Evolutionary conservation across 2,329 filamentous ascomycete genomes (phyloP), one percentile per base, ranked within the genome.

Genomic region (Arthrocladium fulminans): DNA sequence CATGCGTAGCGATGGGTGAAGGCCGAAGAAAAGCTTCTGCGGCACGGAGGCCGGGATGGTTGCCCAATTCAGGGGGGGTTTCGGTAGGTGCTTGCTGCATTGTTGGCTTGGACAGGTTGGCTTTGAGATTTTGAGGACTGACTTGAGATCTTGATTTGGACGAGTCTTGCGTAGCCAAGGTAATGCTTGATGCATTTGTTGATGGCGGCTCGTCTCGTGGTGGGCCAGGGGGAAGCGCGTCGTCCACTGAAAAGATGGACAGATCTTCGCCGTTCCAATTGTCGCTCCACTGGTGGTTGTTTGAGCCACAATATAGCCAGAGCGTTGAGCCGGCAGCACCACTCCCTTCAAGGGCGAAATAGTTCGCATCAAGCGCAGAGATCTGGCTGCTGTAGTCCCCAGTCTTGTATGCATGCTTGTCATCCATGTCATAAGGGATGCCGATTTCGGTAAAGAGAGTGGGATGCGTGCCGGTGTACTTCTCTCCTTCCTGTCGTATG

Each of bases 351-450:
- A 95, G 74, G 0, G 85, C 92, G 68, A 83, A 98, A 63, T 95
- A 88, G 63, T 97, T 98, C 46, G 94, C 92, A 67, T 98, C 92
- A 72, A 98, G 83, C 5, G 92, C 92, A 1, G 86, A 81, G 27
- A 84, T 86, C 64, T 98, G 92, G 59, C 87, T 95, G 38, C 85
- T 84, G 67, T 95, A 98, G 65, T 98, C 86, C 6, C 94, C 92
- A 4, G 88, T 95, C 67, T 88, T 86, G 69, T 98, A 98, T 1
- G 92, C 92, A 61, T 92, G 76, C 67, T 95, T 89, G 56, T 95
- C 83, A 61, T 98, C 90, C 94, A 98, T 97, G 63, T 98, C 92
- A 63, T 95, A 98, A 0, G 92, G 92, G 50, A 98, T 96, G 6
- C 92, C 92, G 60, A 97, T 97, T 63, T 98, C 92, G 0, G 88